Evolutionary conservation across 495 filamentous ascomycete genomes (phyloP).

Genomic region (Lophium mytilinum): DNA sequence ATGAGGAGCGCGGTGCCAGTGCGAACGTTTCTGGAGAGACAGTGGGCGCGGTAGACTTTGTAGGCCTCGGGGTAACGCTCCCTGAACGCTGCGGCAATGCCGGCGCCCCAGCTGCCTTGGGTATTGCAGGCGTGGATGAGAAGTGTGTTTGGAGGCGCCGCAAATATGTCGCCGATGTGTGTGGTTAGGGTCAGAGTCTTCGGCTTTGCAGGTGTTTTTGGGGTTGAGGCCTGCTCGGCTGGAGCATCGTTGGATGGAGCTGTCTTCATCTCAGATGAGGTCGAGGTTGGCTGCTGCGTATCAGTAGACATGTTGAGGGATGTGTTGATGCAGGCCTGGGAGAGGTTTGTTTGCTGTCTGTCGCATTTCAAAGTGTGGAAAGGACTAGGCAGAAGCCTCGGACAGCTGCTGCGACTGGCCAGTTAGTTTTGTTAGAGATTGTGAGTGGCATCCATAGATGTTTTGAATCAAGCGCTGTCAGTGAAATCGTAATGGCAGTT

Average conservation of each 20-base stretch:
- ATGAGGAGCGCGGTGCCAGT: slow-evolving; percentile 33
- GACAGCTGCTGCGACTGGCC: no score
- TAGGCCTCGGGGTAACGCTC: slow-evolving; percentile 31
- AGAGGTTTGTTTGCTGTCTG: no score
- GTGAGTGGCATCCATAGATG: no score
- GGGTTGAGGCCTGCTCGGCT: neutral
- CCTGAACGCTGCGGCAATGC: slow-evolving; percentile 34
- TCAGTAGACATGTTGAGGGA: no score
- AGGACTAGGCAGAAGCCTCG: no score
- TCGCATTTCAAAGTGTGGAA: no score
- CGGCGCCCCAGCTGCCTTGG: slow-evolving; percentile 30
- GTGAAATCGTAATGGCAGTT: no score
- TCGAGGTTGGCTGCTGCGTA: no score
- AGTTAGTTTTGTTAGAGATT: no score
- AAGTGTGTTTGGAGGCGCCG: slow-evolving; percentile 29
- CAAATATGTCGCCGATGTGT: slow-evolving; percentile 33
- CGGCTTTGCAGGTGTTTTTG: neutral
- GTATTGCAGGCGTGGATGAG: slow-evolving; percentile 38
- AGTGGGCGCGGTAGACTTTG: slow-evolving; percentile 26
- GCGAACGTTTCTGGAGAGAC: slow-evolving; percentile 16
- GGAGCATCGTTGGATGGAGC: neutral
- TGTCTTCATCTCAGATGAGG: no score
- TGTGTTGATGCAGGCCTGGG: no score
- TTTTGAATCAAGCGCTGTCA: no score
- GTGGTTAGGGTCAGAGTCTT: slow-evolving; percentile 17